A percentile compares a stretch with the other conserved stretches of the same genome.
Evolutionary conservation across 176 grass and related monocot genomes (phyloP).

Genomic region (Avena sativa): DNA sequence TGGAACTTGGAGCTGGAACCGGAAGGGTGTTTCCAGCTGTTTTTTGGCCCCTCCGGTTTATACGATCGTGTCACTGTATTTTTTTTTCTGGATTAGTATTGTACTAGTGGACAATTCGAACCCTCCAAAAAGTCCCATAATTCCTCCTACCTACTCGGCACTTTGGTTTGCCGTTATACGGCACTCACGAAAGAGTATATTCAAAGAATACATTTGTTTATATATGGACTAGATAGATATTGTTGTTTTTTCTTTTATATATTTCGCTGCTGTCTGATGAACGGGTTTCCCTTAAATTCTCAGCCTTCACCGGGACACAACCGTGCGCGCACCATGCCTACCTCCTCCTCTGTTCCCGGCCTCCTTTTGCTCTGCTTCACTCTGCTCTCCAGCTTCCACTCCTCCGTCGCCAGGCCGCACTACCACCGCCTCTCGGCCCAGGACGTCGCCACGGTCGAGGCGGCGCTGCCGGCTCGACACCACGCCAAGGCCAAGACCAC

Average conservation of each 20-base stretch:
- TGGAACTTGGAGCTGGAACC: slow-evolving; percentile 30
- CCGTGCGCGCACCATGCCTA: slow-evolving; percentile 42
- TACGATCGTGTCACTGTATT: background rate
- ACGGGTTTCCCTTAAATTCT: slow-evolving; percentile 33
- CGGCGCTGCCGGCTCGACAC: slow-evolving; percentile 17
- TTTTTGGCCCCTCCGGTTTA: slow-evolving; percentile 16
- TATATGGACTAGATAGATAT: slow-evolving; percentile 19
- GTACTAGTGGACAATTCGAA: slow-evolving; percentile 40
- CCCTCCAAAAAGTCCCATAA: slow-evolving; percentile 18
- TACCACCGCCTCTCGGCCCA: slow-evolving; percentile 33
- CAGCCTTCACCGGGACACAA: slow-evolving; percentile 7
- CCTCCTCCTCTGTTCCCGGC: slow-evolving; percentile 38
- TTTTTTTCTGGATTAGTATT: background rate
- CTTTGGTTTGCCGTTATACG: slow-evolving; percentile 54
- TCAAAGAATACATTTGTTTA: slow-evolving; percentile 31
- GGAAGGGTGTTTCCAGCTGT: slow-evolving; percentile 34
- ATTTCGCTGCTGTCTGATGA: too few relatives aligned
- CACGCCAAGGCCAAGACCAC: slow-evolving; percentile 37
- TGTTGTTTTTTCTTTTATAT: background rate
- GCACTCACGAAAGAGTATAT: background rate
- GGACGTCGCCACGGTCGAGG: slow-evolving; percentile 41
- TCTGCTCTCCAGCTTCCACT: slow-evolving; percentile 30
- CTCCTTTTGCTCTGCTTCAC: slow-evolving; percentile 35
- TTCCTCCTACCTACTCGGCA: slow-evolving; percentile 42
- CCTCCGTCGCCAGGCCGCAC: slow-evolving; percentile 1